Conservation (phyloP, 139 green algal genomes). For the Chloropicon primus region DNA sequence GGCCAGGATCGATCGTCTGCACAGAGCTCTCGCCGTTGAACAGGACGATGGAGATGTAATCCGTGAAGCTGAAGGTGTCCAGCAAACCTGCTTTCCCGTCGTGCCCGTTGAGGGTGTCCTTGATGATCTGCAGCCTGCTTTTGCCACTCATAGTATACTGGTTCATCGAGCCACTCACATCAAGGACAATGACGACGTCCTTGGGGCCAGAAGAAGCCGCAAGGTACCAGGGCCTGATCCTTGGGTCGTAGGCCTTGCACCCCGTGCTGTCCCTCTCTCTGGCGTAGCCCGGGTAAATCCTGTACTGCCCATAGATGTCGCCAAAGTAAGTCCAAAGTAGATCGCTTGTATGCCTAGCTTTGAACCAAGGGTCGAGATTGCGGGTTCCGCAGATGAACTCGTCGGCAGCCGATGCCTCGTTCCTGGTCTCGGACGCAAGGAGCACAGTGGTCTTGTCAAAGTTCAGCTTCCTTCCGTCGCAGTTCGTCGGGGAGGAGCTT, state of each 20-base stretch:
- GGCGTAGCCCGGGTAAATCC: background rate
- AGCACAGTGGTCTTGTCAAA: background rate
- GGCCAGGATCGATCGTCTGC: background rate
- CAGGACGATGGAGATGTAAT: background rate
- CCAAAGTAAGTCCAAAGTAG: background rate
- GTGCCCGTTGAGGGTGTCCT: background rate
- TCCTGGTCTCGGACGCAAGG: background rate
- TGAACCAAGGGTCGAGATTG: background rate
- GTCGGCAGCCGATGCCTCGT: background rate
- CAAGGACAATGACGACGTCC: conserved; percentile 3
- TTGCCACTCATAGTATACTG: background rate
- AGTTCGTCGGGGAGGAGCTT: background rate
- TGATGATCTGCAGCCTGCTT: background rate
- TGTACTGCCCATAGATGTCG: background rate
- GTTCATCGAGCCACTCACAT: background rate
- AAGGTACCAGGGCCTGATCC: conserved; percentile 4
- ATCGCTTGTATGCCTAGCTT: background rate
- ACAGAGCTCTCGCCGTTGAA: background rate
- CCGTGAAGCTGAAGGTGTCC: background rate
- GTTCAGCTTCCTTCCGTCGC: background rate
- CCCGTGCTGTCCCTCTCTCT: background rate
- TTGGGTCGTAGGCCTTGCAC: conserved; percentile 3
- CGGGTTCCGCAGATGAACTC: background rate
- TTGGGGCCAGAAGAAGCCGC: background rate
- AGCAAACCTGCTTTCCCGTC: background rate